These are phyloP conservation scores for Prunus mume DNA, from an alignment of 306 rosid genomes.

Conservation along the genomic window DNA sequence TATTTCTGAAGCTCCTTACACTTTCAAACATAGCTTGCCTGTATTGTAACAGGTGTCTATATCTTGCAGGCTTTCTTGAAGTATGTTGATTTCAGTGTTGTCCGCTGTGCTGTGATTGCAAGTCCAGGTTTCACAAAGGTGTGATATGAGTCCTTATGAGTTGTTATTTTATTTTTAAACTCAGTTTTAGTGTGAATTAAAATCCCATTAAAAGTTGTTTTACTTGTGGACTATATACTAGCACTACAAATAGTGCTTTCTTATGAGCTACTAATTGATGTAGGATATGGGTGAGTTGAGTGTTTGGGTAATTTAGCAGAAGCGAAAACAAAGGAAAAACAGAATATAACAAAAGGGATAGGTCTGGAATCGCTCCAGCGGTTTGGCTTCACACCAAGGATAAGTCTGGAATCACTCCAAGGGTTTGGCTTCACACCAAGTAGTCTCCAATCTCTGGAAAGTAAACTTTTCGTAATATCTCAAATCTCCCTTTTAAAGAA, in stretches of 20 bases:
- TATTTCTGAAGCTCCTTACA: not conserved
- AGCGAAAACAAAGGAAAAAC: no score
- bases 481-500: no score
- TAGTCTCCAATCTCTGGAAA: no score
- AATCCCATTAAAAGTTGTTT: not conserved
- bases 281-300: no score
- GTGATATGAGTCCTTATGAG: slow-evolving; percentile 15
- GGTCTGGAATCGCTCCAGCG: no score
- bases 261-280: not conserved
- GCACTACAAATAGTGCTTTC: not conserved
- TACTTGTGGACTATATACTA: not conserved
- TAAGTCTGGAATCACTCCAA: no score
- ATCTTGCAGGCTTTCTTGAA: slow-evolving; percentile 84
- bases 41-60: slow-evolving; percentile 22
- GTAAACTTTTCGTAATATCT: no score
- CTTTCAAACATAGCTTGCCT: not conserved
- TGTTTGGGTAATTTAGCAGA: no score
- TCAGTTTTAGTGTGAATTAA: slow-evolving; percentile 15
- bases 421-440: no score
- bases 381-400: no score
- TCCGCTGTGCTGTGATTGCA: slow-evolving; percentile 96
- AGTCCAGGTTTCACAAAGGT: slow-evolving; percentile 99
- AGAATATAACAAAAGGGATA: no score
- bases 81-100: slow-evolving; percentile 79
- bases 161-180: not conserved